These are phyloP conservation scores for Hanseniaspora sp. DNA, from an alignment of 1,139 yeast genomes.

Conservation along the genomic window DNA sequence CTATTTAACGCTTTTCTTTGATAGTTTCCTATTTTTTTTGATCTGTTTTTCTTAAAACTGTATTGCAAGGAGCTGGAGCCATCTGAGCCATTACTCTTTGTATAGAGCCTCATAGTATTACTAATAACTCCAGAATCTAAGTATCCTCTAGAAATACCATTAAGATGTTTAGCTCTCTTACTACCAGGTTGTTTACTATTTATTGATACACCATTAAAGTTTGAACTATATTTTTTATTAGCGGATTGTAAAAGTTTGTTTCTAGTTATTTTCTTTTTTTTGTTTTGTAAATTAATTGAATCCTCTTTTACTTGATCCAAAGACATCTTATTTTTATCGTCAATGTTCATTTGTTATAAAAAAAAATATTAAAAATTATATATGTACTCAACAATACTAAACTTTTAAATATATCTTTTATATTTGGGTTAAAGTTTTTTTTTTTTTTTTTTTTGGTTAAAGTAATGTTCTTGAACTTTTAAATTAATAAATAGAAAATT, in stretches of 20 bases:
- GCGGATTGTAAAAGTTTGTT: neutral
- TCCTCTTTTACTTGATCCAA: neutral
- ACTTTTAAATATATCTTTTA: too few species aligned
- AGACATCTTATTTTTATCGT: neutral
- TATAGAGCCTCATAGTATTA: constrained; percentile 13
- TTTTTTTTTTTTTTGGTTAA: too few species aligned
- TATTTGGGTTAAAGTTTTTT: too few species aligned
- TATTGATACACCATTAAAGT: neutral
- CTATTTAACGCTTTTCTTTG: constrained; percentile 5
- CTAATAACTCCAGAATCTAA: constrained; percentile 5
- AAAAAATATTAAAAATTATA: too few species aligned
- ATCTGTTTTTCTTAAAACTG: neutral
- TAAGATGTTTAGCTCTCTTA: constrained; percentile 5
- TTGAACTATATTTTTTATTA: constrained; percentile 4
- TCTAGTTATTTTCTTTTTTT: constrained; percentile 8
- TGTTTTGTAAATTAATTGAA: neutral
- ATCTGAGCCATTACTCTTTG: neutral
- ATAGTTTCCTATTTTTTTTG: constrained; percentile 4
- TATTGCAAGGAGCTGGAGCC: neutral
- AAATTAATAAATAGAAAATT: too few species aligned
- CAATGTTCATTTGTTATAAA: neutral
- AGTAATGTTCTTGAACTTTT: too few species aligned
- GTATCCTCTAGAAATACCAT: constrained; percentile 11
- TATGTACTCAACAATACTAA: neutral
- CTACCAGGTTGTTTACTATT: neutral